phyloP scores from a whole-genome alignment of 179 eudicot species.

The Carnegiea gigantea region DNA sequence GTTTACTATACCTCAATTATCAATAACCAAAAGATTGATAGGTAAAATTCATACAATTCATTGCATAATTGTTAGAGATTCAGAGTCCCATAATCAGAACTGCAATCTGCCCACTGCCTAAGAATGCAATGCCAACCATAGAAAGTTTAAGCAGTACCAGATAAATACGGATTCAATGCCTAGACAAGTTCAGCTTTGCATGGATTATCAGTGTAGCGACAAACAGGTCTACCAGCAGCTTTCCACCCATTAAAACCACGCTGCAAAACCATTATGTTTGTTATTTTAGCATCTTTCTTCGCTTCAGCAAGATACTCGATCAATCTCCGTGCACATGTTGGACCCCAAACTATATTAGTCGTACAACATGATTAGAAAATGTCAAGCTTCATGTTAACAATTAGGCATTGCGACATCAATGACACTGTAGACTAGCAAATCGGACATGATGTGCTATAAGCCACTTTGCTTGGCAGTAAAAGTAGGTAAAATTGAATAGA shows the following conservation, averaged over 20 bases:
- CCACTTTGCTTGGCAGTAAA: too few species aligned
- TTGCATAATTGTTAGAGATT: neutral
- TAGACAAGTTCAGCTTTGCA: slow-evolving; percentile 56
- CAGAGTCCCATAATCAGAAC: neutral
- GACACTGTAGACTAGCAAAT: neutral
- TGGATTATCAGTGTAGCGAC: slow-evolving; percentile 67
- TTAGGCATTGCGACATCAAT: too few species aligned
- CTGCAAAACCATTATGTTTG: slow-evolving; percentile 71
- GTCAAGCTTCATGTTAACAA: neutral
- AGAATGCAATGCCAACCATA: too few species aligned
- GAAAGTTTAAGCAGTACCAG: neutral
- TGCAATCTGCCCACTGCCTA: too few species aligned
- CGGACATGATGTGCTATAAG: too few species aligned
- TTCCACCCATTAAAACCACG: slow-evolving; percentile 92
- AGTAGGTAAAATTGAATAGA: too few species aligned
- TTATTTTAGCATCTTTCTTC: slow-evolving; percentile 56
- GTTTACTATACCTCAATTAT: too few species aligned
- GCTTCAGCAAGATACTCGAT: slow-evolving; percentile 58
- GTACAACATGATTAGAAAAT: slow-evolving; percentile 2
- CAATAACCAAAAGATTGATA: neutral
- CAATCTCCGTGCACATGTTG: slow-evolving; percentile 74
- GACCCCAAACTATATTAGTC: slow-evolving; percentile 66
- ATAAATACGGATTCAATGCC: neutral
- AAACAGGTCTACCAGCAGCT: slow-evolving; percentile 86
- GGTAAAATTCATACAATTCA: neutral